A percentile compares a stretch with the other conserved stretches of the same genome.
Evolutionary conservation across 768 basidiomycete genomes (phyloP).

Genomic region (Pleurotus cornucopiae): DNA sequence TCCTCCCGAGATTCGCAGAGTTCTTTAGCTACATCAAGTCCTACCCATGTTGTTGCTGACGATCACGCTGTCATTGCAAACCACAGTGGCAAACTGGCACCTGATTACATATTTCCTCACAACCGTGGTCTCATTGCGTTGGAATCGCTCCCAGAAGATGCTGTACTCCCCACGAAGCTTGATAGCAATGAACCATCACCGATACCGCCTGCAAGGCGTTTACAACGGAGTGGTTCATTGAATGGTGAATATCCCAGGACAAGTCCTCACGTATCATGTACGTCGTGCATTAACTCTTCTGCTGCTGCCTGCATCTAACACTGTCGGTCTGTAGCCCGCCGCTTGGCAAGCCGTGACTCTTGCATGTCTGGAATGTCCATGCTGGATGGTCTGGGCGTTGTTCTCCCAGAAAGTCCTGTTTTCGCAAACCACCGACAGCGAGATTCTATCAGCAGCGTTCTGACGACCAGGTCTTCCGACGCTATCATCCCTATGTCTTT

Average conservation of each 20-base stretch:
- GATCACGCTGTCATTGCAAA: slow-evolving; percentile 37
- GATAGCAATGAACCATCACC: neutral
- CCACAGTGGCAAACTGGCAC: slow-evolving; percentile 22
- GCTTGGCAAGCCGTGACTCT: slow-evolving; percentile 7
- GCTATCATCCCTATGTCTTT: slow-evolving; percentile 43
- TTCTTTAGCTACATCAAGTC: slow-evolving; percentile 18
- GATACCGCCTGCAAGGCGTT: neutral
- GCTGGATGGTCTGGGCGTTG: slow-evolving; percentile 1
- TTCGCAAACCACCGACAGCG: slow-evolving; percentile 28
- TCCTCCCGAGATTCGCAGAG: slow-evolving; percentile 19
- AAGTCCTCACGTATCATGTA: neutral
- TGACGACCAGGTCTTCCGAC: slow-evolving; percentile 55
- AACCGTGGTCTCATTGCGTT: slow-evolving; percentile 6
- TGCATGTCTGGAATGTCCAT: slow-evolving; percentile 17
- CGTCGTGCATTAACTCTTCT: neutral
- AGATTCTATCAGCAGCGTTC: slow-evolving; percentile 51
- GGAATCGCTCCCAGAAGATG: slow-evolving; percentile 16
- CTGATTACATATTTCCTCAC: neutral
- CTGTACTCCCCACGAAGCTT: neutral
- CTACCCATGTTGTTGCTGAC: slow-evolving; percentile 30
- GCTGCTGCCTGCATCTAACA: slow-evolving; percentile 16
- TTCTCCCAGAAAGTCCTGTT: slow-evolving; percentile 3
- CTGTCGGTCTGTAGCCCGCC: slow-evolving; percentile 4
- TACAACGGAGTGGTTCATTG: neutral
- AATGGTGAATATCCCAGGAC: neutral